Evolutionary conservation across 352 stramenopile species (phyloP).

Genomic region (Phytopythium delawarense): DNA sequence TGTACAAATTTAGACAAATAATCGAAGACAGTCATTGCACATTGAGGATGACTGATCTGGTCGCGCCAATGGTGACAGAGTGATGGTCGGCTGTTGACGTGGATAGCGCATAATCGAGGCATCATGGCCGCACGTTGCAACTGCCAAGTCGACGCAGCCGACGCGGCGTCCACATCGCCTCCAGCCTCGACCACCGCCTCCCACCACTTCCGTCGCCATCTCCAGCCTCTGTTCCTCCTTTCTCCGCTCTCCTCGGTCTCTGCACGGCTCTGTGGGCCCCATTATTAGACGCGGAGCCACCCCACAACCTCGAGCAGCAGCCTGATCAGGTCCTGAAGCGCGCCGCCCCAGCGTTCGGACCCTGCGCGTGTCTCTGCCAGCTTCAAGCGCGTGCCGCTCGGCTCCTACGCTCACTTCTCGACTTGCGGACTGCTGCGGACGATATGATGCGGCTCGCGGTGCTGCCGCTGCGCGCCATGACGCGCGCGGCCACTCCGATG

Average conservation of each 20-base stretch:
- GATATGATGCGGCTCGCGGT: background rate
- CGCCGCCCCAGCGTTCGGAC: background rate
- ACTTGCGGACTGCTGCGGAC: background rate
- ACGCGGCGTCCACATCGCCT: background rate
- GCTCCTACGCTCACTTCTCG: background rate
- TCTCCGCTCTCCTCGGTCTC: background rate
- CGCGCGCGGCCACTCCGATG: background rate
- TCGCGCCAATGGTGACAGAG: background rate
- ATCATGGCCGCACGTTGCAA: background rate
- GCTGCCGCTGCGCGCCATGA: slow-evolving; percentile 1
- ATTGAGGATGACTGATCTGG: background rate
- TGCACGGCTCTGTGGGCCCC: background rate
- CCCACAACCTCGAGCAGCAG: too few species aligned
- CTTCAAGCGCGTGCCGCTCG: background rate
- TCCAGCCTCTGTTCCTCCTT: background rate
- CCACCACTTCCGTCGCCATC: background rate
- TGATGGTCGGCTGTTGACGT: slow-evolving; percentile 4
- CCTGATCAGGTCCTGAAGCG: too few species aligned
- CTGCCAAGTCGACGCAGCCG: background rate
- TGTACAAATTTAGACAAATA: too few species aligned
- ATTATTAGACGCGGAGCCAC: background rate
- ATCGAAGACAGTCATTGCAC: background rate
- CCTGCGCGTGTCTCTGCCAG: slow-evolving; percentile 1
- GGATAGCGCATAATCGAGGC: background rate
- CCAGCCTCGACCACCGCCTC: background rate